These are phyloP conservation scores for Epichloe bromicola DNA, from an alignment of 2,329 filamentous ascomycete genomes.

Conservation along the genomic window DNA sequence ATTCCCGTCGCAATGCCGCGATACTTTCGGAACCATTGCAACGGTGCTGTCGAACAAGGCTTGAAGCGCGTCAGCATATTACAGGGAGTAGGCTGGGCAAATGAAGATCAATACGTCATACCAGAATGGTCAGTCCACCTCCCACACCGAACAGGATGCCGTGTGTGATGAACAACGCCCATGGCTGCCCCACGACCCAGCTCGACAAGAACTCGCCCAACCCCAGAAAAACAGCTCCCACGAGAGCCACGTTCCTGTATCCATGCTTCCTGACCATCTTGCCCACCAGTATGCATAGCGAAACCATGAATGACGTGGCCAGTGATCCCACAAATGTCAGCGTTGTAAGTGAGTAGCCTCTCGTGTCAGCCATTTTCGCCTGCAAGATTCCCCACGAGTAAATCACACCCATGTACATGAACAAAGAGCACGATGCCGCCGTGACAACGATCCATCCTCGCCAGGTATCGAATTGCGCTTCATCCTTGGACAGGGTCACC, in stretches of 20 bases:
- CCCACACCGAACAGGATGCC: slow-evolving; percentile 16
- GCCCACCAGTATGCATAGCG: slow-evolving; percentile 14
- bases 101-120: slow-evolving; percentile 3
- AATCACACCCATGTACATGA: slow-evolving; percentile 17
- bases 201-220: slow-evolving; percentile 16
- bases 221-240: slow-evolving; percentile 13
- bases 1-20: slow-evolving; percentile 16
- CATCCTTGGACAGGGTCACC: slow-evolving; percentile 15
- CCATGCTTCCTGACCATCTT: slow-evolving; percentile 12
- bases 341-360: slow-evolving; percentile 11
- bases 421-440: slow-evolving; percentile 13
- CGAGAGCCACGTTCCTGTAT: slow-evolving; percentile 11
- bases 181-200: slow-evolving; percentile 11
- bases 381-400: slow-evolving; percentile 18
- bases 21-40: slow-evolving; percentile 14
- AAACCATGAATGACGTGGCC: slow-evolving; percentile 16
- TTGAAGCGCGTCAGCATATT: slow-evolving; percentile 1
- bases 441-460: slow-evolving; percentile 15
- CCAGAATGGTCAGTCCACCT: slow-evolving; percentile 14
- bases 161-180: slow-evolving; percentile 14
- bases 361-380: slow-evolving; percentile 12
- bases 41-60: slow-evolving; percentile 15
- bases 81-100: background rate
- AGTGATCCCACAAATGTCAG: slow-evolving; percentile 17
- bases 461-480: slow-evolving; percentile 7